Base-by-base conservation (phyloP, 306 rosid species). In the Inga laurina region DNA sequence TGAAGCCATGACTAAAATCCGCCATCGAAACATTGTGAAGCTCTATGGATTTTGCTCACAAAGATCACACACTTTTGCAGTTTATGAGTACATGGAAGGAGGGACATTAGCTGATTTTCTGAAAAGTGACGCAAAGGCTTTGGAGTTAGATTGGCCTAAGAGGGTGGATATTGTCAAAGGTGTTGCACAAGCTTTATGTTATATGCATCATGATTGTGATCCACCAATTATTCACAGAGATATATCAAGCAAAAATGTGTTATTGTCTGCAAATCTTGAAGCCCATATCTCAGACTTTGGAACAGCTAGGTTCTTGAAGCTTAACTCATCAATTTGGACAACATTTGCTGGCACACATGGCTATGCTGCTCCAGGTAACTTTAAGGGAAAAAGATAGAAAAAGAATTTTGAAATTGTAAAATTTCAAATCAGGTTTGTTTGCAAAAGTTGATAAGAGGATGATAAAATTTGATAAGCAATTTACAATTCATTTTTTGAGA, bases 251-350 rank as follows among this genome's bases (percentile, higher is more conserved):
- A 80, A 80, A 30, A 84, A 84, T 37, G 37, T 84, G 8, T 14
- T 84, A 35, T 35, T 84, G 35, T 73, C 72, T 14, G 34, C 57
- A 14, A 71, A 22, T 32, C 66, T 74, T 10, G 57, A 65, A 79
- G 73, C 81, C 9, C 84, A n/a, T 34, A 2, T 84, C n/a, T 61
- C 87, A 22, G 84, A 84, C 34, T 84, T 80, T 37, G 82, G 81
- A 7, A 84, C 77, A 1, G 81, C 87, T 8, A 75, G 75, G 52
- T 80, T 84, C 44, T 4, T 80, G 74, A 39, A 69, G 74, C 3
- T 4, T 69, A 2, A 21, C n/a, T 69, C 51, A 37, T 69, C 49
- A 21, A 21, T 69, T 37, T 69, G 51, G 74, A 69, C 74, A 69
- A 8, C 74, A 39, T 69, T 69, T 41, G 51, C 32, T 37, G 51